Percentiles rank a stretch among this genome's conserved stretches.
phyloP scores from a whole-genome alignment of 495 filamentous ascomycete species.

The Lasiosphaeriaceae sp. region DNA sequence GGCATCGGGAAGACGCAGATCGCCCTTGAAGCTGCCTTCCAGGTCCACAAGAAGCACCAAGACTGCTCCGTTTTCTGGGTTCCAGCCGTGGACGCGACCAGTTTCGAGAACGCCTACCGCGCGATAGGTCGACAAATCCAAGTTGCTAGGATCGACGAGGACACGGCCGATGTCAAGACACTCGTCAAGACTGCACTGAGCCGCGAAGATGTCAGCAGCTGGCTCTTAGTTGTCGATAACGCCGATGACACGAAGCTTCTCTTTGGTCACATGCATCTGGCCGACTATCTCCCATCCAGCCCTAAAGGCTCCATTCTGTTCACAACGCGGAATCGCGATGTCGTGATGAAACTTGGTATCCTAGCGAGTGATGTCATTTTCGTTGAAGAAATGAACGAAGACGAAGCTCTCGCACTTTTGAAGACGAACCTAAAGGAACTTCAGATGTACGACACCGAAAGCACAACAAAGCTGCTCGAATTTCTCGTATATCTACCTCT shows the following conservation, averaged over 20 bases:
- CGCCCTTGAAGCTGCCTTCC: constrained; percentile 50
- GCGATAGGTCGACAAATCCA: constrained; percentile 34
- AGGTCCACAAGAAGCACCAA: constrained; percentile 29
- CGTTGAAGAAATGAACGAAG: constrained; percentile 30
- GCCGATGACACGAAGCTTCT: constrained; percentile 42
- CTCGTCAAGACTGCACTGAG: constrained; percentile 34
- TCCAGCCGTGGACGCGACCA: constrained; percentile 28
- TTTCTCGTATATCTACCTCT: constrained; percentile 39
- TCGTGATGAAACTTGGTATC: constrained; percentile 17
- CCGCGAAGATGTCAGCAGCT: constrained; percentile 29
- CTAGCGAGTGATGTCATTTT: constrained; percentile 4
- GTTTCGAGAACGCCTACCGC: constrained; percentile 43
- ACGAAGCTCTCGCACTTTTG: constrained; percentile 20
- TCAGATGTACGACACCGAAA: constrained; percentile 9
- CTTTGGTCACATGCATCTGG: constrained; percentile 13
- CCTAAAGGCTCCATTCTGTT: constrained; percentile 36
- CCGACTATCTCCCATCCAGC: constrained; percentile 35
- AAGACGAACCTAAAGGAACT: constrained; percentile 8
- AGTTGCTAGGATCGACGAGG: constrained; percentile 29
- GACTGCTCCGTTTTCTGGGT: constrained; percentile 46
- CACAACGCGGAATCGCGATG: constrained; percentile 33
- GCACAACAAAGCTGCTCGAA: constrained; percentile 26
- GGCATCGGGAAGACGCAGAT: constrained; percentile 49
- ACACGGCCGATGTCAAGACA: constrained; percentile 30
- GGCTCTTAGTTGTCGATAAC: constrained; percentile 52